Base-by-base conservation (phyloP, 768 basidiomycete genomes). In the Lactarius sanguifluus region DNA sequence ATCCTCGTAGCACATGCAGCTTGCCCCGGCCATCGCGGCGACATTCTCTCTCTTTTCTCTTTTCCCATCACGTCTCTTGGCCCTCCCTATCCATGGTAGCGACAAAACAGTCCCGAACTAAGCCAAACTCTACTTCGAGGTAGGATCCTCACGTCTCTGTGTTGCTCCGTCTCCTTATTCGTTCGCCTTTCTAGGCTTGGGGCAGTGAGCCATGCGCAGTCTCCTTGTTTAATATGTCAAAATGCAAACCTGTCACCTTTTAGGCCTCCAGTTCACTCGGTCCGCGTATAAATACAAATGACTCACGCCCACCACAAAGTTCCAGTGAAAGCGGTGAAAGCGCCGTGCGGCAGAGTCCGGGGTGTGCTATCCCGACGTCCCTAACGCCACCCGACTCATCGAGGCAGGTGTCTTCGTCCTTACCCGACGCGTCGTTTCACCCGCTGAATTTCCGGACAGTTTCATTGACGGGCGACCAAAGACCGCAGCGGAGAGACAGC, bases 401-500 rank as follows among this genome's bases (percentile, higher is more conserved):
- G 2, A 56, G 59, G 66, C 45, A 64, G 12, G 43, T 30, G 20
- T n/a, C 8, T 32, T 60, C 28, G 20, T 45, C 32, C 12, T 25
- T 12, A 18, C 50, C 20, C 16, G 25, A 47, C 58, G 16, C 28
- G 23, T 18, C 25, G 10, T 54, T 36, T 28, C 25, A 23, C 57
- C 13, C 5, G 34, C 57, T 64, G 18, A 67, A 15, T 55, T 47
- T 10, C 52, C 16, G 28, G n/a, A 10, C 43, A 70, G 67, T 45
- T 58, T 69, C n/a, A 61, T 60, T 34, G 69, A 68, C 10, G 61
- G 67, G 40, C 68, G 68, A 57, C 69, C 70, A 36, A 70, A 63
- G 50, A 71, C 70, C 30, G 69, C 69, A 8, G 69, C 69, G 16
- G 68, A 71, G 38, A 59, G 40, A 34, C 56, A 57, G 64, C 70